phyloP scores from a whole-genome alignment of 2,329 filamentous ascomycete genomes.

The Stenocarpella maydis region DNA sequence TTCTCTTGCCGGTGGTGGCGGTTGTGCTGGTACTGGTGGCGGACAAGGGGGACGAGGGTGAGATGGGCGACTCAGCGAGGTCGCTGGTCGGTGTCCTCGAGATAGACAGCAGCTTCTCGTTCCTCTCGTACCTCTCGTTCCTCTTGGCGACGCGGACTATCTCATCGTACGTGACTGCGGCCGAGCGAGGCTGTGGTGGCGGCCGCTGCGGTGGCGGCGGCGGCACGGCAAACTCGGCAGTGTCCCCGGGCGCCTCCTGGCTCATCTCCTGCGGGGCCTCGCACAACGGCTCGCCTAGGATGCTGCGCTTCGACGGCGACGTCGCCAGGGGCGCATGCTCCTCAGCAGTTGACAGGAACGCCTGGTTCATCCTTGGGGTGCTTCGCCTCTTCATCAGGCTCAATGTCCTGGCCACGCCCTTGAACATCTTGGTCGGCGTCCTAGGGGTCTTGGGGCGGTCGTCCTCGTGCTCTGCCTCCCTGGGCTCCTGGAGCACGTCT shows the following conservation, averaged over 20 bases:
- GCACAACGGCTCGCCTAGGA: constrained; percentile 37
- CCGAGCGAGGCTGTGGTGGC: constrained; percentile 39
- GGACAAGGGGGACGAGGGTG: constrained; percentile 31
- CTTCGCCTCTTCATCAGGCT: constrained; percentile 65
- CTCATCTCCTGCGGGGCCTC: constrained; percentile 29
- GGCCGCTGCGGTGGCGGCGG: constrained; percentile 41
- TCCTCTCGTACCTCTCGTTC: constrained; percentile 41
- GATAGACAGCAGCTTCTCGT: constrained; percentile 20
- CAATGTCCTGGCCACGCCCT: constrained; percentile 57
- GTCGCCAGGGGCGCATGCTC: constrained; percentile 44
- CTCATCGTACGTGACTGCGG: constrained; percentile 56
- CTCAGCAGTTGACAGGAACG: constrained; percentile 44
- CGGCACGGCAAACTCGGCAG: constrained; percentile 43
- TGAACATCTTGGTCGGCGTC: constrained; percentile 58
- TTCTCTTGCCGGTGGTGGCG: constrained; percentile 30
- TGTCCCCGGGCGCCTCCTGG: background rate
- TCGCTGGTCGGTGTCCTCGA: constrained; percentile 18
- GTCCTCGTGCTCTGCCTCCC: constrained; percentile 41
- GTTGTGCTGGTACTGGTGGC: constrained; percentile 24
- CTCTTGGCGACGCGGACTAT: constrained; percentile 55
- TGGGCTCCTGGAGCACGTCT: constrained; percentile 39
- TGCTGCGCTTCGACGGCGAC: constrained; percentile 42
- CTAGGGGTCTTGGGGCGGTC: constrained; percentile 49
- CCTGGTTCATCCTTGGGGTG: constrained; percentile 54
- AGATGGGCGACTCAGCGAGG: constrained; percentile 29